Evolutionary conservation across 2,329 filamentous ascomycete genomes (phyloP).

Genomic region (Alternaria longipes): DNA sequence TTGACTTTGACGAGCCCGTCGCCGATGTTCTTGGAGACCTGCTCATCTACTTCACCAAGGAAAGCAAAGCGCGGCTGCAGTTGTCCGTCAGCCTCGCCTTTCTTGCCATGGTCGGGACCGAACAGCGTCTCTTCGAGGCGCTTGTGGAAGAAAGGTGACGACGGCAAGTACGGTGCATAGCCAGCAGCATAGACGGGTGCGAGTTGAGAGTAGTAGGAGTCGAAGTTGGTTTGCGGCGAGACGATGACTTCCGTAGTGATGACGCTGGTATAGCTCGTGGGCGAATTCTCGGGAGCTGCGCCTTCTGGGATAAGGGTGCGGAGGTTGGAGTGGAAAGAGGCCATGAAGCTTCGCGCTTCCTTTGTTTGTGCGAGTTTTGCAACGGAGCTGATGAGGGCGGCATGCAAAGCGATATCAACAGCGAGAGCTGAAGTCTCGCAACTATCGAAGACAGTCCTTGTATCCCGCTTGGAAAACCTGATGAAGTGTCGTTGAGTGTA

Average conservation of each 20-base stretch:
- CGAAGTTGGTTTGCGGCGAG: slow-evolving; percentile 24
- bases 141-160: slow-evolving; percentile 31
- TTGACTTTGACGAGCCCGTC: slow-evolving; percentile 27
- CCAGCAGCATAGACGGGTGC: slow-evolving; percentile 29
- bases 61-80: slow-evolving; percentile 30
- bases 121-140: slow-evolving; percentile 23
- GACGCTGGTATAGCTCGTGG: slow-evolving; percentile 32
- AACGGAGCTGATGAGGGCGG: slow-evolving; percentile 28
- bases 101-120: slow-evolving; percentile 6
- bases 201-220: slow-evolving; percentile 30
- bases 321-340: slow-evolving; percentile 37
- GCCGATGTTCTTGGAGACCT: slow-evolving; percentile 24
- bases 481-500: slow-evolving; percentile 15
- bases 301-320: slow-evolving; percentile 30
- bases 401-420: slow-evolving; percentile 23
- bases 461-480: slow-evolving; percentile 18
- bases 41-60: slow-evolving; percentile 30
- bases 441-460: slow-evolving; percentile 21
- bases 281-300: slow-evolving; percentile 25
- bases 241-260: slow-evolving; percentile 34
- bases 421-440: slow-evolving; percentile 19
- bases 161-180: slow-evolving; percentile 30
- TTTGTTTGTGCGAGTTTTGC: slow-evolving; percentile 23
- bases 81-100: slow-evolving; percentile 22
- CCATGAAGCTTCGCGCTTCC: slow-evolving; percentile 32